Percentiles rank a stretch among this genome's conserved stretches.
Evolutionary conservation across 306 rosid species (phyloP).

Genomic region (Cucumis sativus): DNA sequence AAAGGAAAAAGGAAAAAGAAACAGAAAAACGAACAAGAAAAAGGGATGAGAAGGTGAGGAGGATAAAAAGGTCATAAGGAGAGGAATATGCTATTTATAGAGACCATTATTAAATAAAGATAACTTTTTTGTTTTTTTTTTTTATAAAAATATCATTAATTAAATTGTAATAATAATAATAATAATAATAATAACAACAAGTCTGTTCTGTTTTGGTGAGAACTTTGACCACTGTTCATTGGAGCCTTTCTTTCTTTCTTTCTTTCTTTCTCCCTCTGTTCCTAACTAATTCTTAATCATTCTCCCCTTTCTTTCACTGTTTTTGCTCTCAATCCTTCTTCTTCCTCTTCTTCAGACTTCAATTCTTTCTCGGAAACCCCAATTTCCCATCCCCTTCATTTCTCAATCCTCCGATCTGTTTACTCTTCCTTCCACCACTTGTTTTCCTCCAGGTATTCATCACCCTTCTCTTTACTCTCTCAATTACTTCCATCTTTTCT

Average conservation of each 20-base stretch:
- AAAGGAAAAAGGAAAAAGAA: neutral
- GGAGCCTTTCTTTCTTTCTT: constrained; percentile 9
- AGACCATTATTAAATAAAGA: constrained; percentile 12
- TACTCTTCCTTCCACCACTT: neutral
- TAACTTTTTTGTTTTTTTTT: constrained; percentile 6
- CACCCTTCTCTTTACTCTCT: neutral
- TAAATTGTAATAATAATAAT: neutral
- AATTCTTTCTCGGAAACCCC: neutral
- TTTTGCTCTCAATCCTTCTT: neutral
- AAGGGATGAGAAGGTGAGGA: constrained; percentile 31
- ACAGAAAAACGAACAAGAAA: neutral
- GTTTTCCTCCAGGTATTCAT: constrained; percentile 2
- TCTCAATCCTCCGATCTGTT: neutral
- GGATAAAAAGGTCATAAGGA: constrained; percentile 26
- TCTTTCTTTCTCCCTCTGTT: constrained; percentile 11
- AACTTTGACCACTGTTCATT: constrained; percentile 81
- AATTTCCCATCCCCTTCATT: neutral
- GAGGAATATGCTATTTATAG: constrained; percentile 2
- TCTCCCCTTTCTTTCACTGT: constrained; percentile 1
- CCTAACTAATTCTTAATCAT: constrained; percentile 8
- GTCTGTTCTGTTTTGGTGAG: constrained; percentile 25
- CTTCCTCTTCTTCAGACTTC: neutral
- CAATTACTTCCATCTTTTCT: neutral
- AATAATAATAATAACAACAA: constrained; percentile 16
- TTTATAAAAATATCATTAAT: neutral